Base-by-base conservation (phyloP, 2,329 filamentous ascomycete species). In the Colletotrichum lupini region DNA sequence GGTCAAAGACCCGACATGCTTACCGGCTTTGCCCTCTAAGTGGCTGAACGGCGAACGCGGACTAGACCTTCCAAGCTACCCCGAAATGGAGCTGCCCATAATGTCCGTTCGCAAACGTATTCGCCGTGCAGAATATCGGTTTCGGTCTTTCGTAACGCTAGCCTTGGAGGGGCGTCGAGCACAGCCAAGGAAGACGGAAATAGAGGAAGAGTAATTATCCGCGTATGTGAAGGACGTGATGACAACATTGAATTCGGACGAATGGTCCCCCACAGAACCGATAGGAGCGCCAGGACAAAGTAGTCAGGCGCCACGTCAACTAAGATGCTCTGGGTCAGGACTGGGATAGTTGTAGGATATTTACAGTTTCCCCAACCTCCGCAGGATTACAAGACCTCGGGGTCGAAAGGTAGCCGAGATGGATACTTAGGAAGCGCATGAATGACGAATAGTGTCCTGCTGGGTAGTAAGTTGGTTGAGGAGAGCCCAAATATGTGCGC, bases 191-290 rank as follows among this genome's bases (percentile, higher is more conserved):
- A 60, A 49, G 55, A 69, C 28, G 46, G 32, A 5, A 32, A 65
- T 58, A 22, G 26, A 60, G 63, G 56, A 68, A 63, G n/a, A 26
- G n/a, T 12, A 42, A 57, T 58, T 14, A 62, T 53, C 69, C 24
- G 57, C 53, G 58, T 59, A 24, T 5, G 46, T 22, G n/a, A 58
- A 26, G 30, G 32, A 57, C 46, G 22, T 64, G 59, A 68, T 30
- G 67, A 16, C 58, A 68, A 26, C 35, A 30, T 22, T 32, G n/a
- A 67, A 61, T 64, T 70, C 70, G 67, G 70, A 65, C 58, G 70
- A 70, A 65, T 64, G 67, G 35, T 19, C 26, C 26, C 16, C n/a
- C 37, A 19, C 66, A 67, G 67, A 57, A 67, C 67, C 67, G 67
- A 65, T 32, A 56, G 49, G 49, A 63, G 68, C 30, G 32, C 12